A percentile compares a stretch with the other conserved stretches of the same genome.
Conservation (phyloP, 1,284 basidiomycete species). For the Leccinum proximum region DNA sequence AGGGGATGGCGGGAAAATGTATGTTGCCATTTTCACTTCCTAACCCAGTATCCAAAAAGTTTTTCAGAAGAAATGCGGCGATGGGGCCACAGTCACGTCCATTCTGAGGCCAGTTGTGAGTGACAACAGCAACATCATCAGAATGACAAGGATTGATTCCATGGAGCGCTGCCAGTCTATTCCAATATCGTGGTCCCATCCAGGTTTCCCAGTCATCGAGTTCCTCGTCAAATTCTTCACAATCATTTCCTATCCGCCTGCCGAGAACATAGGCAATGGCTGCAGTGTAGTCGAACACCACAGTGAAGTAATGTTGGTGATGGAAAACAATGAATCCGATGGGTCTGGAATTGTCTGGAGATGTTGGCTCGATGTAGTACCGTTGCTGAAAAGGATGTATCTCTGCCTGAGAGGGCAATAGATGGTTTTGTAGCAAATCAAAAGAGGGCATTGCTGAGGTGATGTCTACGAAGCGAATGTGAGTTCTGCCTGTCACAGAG, state of each 20-base stretch:
- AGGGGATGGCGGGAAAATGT: neutral
- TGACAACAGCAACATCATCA: neutral
- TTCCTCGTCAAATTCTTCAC: neutral
- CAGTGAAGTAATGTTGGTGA: neutral
- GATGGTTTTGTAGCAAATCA: neutral
- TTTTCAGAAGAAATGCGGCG: neutral
- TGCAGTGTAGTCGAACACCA: neutral
- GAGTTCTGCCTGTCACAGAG: neutral
- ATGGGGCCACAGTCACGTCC: neutral
- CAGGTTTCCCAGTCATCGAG: neutral
- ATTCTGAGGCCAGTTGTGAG: slow-evolving; percentile 1
- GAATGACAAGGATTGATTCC: neutral
- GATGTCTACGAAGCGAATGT: neutral
- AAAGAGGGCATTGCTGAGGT: neutral
- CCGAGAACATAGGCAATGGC: neutral
- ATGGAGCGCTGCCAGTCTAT: neutral
- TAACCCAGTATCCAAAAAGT: neutral
- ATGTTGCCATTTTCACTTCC: neutral
- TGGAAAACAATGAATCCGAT: neutral
- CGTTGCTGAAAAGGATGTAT: neutral
- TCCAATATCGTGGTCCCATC: slow-evolving; percentile 1
- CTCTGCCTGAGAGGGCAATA: neutral
- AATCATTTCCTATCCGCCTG: neutral
- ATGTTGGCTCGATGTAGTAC: neutral
- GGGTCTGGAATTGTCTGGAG: neutral